Evolutionary conservation across 2,329 filamentous ascomycete genomes (phyloP).

Genomic region (Xylaria sp.): DNA sequence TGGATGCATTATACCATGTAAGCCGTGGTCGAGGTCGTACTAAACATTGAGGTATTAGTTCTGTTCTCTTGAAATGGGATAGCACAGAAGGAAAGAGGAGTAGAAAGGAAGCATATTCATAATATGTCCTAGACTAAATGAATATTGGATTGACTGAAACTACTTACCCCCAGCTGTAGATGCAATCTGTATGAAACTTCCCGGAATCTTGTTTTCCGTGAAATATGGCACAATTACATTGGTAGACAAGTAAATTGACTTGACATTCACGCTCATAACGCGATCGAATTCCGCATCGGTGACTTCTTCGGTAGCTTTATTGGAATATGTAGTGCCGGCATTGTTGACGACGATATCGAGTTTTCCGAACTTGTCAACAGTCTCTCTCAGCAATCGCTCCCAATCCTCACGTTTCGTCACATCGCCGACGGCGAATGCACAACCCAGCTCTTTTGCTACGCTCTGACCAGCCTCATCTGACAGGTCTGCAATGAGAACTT

Average conservation of each 20-base stretch:
- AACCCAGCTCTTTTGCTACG: constrained; percentile 58
- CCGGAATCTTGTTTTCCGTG: constrained; percentile 62
- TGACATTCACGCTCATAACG: constrained; percentile 75
- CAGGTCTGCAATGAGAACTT: constrained; percentile 71
- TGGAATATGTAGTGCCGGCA: constrained; percentile 66
- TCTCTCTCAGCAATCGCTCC: constrained; percentile 59
- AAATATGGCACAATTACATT: constrained; percentile 70
- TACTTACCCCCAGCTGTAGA: constrained; percentile 64
- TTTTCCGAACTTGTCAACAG: constrained; percentile 58
- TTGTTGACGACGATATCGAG: constrained; percentile 71
- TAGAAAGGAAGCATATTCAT: neutral
- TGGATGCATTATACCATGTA: constrained; percentile 77
- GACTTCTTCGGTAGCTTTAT: constrained; percentile 71
- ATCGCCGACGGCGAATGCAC: constrained; percentile 57
- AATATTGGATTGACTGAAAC: neutral
- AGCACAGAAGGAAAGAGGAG: neutral
- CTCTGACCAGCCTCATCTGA: constrained; percentile 61
- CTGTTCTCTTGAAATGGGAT: no score
- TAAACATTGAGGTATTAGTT: constrained; percentile 18
- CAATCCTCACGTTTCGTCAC: constrained; percentile 65
- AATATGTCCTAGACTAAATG: no score
- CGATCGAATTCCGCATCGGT: constrained; percentile 73
- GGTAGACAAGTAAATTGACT: constrained; percentile 70
- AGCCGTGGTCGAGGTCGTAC: constrained; percentile 68
- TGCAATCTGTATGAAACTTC: constrained; percentile 72